Evolutionary conservation across 163 green algal species (phyloP).

Genomic region (Chloromonas sp.): DNA sequence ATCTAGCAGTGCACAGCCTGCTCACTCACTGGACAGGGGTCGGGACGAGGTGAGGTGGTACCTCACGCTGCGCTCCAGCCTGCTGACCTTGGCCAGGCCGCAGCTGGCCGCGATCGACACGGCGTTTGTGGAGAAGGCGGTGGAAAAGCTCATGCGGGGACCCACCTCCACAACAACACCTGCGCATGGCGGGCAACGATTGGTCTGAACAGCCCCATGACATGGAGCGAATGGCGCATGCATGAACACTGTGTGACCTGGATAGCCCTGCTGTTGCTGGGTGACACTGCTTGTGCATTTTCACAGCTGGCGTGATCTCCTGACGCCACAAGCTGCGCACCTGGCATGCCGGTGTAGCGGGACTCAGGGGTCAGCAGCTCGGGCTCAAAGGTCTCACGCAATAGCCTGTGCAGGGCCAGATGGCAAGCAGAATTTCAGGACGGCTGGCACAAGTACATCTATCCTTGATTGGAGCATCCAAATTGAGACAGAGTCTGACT

Average conservation of each 20-base stretch:
- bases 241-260: neutral
- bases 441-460: too few relatives aligned
- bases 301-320: neutral
- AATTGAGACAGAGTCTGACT: too few relatives aligned
- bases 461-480: too few relatives aligned
- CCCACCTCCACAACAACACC: slow-evolving; percentile 67
- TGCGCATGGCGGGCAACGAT: neutral
- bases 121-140: slow-evolving; percentile 94
- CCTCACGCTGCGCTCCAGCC: slow-evolving; percentile 58
- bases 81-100: slow-evolving; percentile 72
- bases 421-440: too few relatives aligned
- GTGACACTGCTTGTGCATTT: neutral
- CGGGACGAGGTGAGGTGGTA: slow-evolving; percentile 55
- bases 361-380: slow-evolving; percentile 67
- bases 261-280: neutral
- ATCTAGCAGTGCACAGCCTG: too few relatives aligned
- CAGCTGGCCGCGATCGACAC: slow-evolving; percentile 86
- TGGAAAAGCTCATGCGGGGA: slow-evolving; percentile 90
- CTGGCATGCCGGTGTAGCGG: neutral
- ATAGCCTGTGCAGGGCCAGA: slow-evolving; percentile 55
- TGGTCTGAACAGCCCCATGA: neutral
- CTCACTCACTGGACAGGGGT: slow-evolving; percentile 35
- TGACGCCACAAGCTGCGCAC: neutral
- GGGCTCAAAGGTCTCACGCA: slow-evolving; percentile 95
- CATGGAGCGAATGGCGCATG: neutral